phyloP scores from a whole-genome alignment of 2,329 filamentous ascomycete species.

The Stachybotrys elegans region DNA sequence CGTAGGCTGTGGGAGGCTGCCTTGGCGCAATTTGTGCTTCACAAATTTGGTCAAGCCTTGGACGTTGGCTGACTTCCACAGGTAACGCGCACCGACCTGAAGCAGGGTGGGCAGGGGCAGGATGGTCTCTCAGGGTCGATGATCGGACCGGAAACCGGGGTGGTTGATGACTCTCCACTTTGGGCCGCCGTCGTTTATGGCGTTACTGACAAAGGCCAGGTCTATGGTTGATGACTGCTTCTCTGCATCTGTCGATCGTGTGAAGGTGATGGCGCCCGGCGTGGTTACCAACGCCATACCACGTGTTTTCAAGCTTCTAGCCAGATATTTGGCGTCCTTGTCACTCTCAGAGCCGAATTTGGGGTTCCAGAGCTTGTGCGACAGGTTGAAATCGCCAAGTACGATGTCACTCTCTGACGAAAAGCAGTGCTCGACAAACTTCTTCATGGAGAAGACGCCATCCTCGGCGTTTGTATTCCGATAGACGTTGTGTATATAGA shows the following conservation, averaged over 20 bases:
- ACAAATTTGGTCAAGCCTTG: neutral
- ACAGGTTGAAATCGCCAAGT: neutral
- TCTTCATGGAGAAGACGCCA: neutral
- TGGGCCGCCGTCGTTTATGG: neutral
- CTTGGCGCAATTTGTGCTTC: neutral
- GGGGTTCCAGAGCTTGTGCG: neutral
- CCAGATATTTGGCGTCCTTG: neutral
- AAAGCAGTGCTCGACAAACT: neutral
- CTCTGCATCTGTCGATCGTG: neutral
- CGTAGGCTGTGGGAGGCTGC: neutral
- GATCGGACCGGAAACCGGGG: neutral
- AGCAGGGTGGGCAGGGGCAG: neutral
- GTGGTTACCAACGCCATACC: neutral
- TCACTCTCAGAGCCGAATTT: neutral
- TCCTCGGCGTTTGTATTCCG: neutral
- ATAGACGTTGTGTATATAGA: neutral
- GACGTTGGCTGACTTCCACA: neutral
- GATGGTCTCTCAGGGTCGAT: neutral
- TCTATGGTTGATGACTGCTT: neutral
- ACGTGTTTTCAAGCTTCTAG: neutral
- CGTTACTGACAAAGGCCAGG: neutral
- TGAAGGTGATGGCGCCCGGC: neutral
- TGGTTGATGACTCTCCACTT: neutral
- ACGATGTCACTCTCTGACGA: neutral
- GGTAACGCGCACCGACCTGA: neutral